A percentile compares a stretch with the other conserved stretches of the same genome.
Conservation (phyloP, 2,329 filamentous ascomycete species). For the Fusarium proliferatum region DNA sequence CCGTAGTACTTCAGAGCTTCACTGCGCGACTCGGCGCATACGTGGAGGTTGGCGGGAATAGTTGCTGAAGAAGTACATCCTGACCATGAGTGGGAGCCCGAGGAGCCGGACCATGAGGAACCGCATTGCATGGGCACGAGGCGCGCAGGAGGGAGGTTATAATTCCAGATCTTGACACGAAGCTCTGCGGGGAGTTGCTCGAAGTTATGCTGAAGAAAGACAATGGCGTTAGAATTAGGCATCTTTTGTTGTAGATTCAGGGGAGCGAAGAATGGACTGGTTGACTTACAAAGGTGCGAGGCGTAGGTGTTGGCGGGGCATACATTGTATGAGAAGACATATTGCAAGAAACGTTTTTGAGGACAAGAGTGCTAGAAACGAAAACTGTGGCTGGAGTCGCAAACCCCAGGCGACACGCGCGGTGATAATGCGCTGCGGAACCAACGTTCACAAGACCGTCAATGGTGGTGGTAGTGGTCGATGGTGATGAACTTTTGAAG, state of each 20-base stretch:
- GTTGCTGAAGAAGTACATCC: conserved; percentile 57
- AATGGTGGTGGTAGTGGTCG: background rate
- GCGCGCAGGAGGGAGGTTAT: conserved; percentile 56
- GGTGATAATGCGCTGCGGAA: background rate
- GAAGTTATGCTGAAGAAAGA: conserved; percentile 53
- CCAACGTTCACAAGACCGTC: background rate
- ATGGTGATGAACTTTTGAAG: background rate
- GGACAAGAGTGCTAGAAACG: background rate
- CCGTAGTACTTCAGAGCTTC: conserved; percentile 57
- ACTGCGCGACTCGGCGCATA: conserved; percentile 58
- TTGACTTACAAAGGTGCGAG: conserved; percentile 34
- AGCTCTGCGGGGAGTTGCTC: conserved; percentile 58
- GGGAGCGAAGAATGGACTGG: background rate
- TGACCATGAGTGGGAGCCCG: conserved; percentile 31
- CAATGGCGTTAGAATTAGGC: conserved; percentile 7
- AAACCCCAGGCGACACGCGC: background rate
- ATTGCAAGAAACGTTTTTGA: background rate
- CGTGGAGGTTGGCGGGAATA: conserved; percentile 58
- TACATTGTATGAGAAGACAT: conserved; percentile 19
- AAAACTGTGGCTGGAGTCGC: background rate
- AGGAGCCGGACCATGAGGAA: conserved; percentile 44
- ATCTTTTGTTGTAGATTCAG: background rate
- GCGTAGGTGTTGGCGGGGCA: conserved; percentile 1
- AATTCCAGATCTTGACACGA: conserved; percentile 60
- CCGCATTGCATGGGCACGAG: conserved; percentile 58